These are phyloP conservation scores for Exserohilum rostratum DNA, from an alignment of 2,329 filamentous ascomycete species.

Conservation along the genomic window DNA sequence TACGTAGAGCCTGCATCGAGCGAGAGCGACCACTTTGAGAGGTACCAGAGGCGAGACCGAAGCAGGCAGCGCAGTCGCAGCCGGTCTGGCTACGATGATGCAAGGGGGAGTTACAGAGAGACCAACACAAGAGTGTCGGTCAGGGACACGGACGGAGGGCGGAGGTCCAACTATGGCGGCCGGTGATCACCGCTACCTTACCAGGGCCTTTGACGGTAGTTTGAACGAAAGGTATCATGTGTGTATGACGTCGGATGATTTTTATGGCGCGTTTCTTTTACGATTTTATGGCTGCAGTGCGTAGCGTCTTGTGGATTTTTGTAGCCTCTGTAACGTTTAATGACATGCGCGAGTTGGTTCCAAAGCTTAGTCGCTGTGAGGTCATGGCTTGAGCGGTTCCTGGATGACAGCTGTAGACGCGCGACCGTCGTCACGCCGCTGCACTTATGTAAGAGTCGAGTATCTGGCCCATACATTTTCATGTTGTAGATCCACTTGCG, in stretches of 20 bases:
- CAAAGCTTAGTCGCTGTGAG: conserved; percentile 7
- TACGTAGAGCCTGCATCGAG: conserved; percentile 52
- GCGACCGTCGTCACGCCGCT: conserved; percentile 4
- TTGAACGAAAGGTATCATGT: background rate
- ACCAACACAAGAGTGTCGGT: conserved; percentile 36
- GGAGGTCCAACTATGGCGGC: conserved; percentile 1
- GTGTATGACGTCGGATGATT: background rate
- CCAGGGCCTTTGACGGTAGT: background rate
- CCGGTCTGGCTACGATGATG: conserved; percentile 37
- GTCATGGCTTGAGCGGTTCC: conserved; percentile 7
- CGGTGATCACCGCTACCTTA: background rate
- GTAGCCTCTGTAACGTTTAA: background rate
- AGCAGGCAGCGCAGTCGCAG: conserved; percentile 40
- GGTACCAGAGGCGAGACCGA: conserved; percentile 29
- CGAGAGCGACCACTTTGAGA: conserved; percentile 37
- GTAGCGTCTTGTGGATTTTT: background rate
- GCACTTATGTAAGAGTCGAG: background rate
- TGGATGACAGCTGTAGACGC: conserved; percentile 2
- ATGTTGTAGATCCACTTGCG: conserved; percentile 13
- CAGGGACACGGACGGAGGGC: background rate
- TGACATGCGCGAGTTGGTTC: background rate
- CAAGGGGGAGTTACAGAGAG: conserved; percentile 35
- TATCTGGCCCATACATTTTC: conserved; percentile 4
- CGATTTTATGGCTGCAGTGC: background rate
- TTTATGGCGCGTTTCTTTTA: background rate